Evolutionary conservation across 106 monocot species (phyloP).

Genomic region (Posidonia australis): DNA sequence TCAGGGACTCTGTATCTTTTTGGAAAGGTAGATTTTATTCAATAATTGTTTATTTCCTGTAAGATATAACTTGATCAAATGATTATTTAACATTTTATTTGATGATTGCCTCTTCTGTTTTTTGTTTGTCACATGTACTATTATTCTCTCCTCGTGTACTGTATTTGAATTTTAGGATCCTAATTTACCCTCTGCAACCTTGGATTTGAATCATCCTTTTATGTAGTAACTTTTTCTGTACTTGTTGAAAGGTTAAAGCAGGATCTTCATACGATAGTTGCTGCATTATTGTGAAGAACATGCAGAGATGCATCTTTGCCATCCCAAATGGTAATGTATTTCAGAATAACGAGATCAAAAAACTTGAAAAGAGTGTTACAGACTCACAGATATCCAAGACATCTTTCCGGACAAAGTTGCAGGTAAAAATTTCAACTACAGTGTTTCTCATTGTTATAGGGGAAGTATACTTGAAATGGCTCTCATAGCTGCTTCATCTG

Average conservation of each 20-base stretch:
- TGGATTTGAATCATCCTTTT: not conserved
- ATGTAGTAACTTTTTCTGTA: not conserved
- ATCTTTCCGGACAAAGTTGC: slow-evolving; percentile 48
- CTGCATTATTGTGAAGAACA: slow-evolving; percentile 83
- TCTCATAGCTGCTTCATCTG: not conserved
- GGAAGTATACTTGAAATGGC: not conserved
- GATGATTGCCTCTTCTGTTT: no score
- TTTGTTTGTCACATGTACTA: no score
- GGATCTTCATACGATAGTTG: slow-evolving; percentile 73
- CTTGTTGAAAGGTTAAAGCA: slow-evolving; percentile 48
- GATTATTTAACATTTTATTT: no score
- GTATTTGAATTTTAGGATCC: not conserved
- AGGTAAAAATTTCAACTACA: slow-evolving; percentile 32
- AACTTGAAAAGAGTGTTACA: slow-evolving; percentile 25
- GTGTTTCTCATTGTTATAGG: not conserved
- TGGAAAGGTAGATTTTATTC: slow-evolving; percentile 57
- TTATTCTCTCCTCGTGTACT: not conserved
- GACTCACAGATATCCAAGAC: slow-evolving; percentile 21
- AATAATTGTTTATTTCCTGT: not conserved
- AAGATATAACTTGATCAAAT: not conserved
- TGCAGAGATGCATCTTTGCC: slow-evolving; percentile 91
- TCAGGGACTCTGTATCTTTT: slow-evolving; percentile 60
- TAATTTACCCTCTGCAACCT: not conserved
- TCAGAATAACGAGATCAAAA: slow-evolving; percentile 23
- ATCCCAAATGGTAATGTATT: slow-evolving; percentile 67